phyloP scores from a whole-genome alignment of 805 yeast genomes.

The Ogataea saltuana region DNA sequence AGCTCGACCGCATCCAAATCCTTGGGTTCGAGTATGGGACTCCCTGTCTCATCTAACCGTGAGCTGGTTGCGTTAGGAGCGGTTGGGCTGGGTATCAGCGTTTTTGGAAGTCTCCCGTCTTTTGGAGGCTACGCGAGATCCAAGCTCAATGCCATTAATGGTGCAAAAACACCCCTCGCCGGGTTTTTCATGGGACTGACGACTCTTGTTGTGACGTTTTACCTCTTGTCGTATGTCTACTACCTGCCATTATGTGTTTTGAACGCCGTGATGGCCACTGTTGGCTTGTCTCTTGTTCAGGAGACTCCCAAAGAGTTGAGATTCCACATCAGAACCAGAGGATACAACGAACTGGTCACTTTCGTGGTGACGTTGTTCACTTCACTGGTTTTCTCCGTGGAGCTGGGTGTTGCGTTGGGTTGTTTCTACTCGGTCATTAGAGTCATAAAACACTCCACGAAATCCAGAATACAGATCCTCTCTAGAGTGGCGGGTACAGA shows the following conservation, averaged over 20 bases:
- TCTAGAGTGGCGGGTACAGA: conserved; percentile 65
- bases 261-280: conserved; percentile 75
- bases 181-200: conserved; percentile 80
- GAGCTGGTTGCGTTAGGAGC: conserved; percentile 89
- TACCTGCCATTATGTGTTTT: conserved; percentile 78
- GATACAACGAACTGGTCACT: conserved; percentile 74
- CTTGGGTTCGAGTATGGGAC: conserved; percentile 69
- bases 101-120: conserved; percentile 74
- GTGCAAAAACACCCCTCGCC: conserved; percentile 84
- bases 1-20: conserved; percentile 91
- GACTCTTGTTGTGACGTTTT: conserved; percentile 64
- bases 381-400: conserved; percentile 75
- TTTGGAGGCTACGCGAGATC: conserved; percentile 97
- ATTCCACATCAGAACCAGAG: conserved; percentile 72
- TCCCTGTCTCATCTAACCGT: conserved; percentile 79
- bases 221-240: conserved; percentile 61
- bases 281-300: conserved; percentile 74
- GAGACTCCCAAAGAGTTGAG: conserved; percentile 79
- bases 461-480: conserved; percentile 80
- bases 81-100: conserved; percentile 63
- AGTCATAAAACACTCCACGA: conserved; percentile 76
- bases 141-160: conserved; percentile 81
- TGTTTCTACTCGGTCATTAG: conserved; percentile 75
- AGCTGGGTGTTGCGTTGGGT: conserved; percentile 89
- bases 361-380: conserved; percentile 62